A percentile compares a stretch with the other conserved stretches of the same genome.
These are phyloP conservation scores for Stramenopiles sp. DNA, from an alignment of 352 stramenopile species.

Conservation along the genomic window DNA sequence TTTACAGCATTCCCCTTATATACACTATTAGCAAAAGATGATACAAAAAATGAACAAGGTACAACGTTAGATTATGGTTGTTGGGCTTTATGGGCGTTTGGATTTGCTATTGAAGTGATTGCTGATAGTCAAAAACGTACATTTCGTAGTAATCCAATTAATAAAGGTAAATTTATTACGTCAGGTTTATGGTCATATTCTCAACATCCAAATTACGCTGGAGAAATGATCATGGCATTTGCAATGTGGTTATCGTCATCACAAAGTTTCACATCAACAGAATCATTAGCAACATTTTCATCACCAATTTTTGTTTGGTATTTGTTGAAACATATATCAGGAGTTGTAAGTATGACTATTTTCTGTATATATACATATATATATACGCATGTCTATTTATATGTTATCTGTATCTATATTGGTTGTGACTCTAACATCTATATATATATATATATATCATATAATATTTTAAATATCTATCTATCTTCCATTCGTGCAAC, in stretches of 20 bases:
- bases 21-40: constrained; percentile 10
- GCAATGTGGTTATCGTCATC: constrained; percentile 32
- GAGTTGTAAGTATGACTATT: no score
- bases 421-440: no score
- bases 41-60: constrained; percentile 18
- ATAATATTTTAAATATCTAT: no score
- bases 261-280: constrained; percentile 19
- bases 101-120: constrained; percentile 42
- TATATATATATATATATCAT: no score
- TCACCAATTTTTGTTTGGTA: constrained; percentile 43
- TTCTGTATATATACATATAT: no score
- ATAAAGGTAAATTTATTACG: constrained; percentile 51
- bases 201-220: constrained; percentile 73
- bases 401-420: no score
- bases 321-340: constrained; percentile 41
- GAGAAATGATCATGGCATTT: constrained; percentile 68
- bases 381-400: no score
- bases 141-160: constrained; percentile 36
- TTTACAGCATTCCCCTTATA: constrained; percentile 40
- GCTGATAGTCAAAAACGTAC: constrained; percentile 53
- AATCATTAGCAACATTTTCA: constrained; percentile 24
- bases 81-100: constrained; percentile 35
- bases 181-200: constrained; percentile 56
- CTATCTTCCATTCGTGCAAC: no score
- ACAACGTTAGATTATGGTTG: constrained; percentile 8